These are phyloP conservation scores for Rubia tinctorum DNA, from an alignment of 305 asterid genomes.

Conservation along the genomic window DNA sequence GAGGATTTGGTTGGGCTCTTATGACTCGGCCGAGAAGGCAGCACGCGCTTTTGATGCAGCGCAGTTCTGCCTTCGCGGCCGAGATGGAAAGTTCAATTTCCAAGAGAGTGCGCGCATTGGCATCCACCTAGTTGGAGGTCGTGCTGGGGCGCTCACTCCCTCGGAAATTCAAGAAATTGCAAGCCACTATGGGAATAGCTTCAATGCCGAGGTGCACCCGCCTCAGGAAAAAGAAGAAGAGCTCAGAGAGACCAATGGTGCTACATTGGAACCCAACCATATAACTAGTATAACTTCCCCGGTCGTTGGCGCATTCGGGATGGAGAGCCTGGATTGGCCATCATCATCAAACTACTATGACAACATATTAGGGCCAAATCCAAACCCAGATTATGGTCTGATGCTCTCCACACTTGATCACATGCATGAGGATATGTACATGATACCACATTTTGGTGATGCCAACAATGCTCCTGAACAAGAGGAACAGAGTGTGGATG, in stretches of 20 bases:
- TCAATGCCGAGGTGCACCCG: slow-evolving; percentile 1
- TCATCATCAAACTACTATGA: slow-evolving; percentile 15
- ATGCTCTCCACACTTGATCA: slow-evolving; percentile 18
- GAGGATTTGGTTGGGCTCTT: slow-evolving; percentile 62
- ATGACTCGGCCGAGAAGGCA: slow-evolving; percentile 59
- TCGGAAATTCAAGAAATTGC: slow-evolving; percentile 51
- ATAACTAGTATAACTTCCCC: neutral
- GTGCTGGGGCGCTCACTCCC: slow-evolving; percentile 26
- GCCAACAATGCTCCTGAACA: neutral
- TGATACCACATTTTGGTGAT: slow-evolving; percentile 16
- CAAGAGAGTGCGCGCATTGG: slow-evolving; percentile 35
- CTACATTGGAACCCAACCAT: neutral
- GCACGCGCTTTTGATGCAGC: slow-evolving; percentile 74
- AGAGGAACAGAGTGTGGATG: neutral
- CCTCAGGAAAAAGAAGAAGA: neutral
- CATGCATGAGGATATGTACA: slow-evolving; percentile 25
- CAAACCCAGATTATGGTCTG: slow-evolving; percentile 16
- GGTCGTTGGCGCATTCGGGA: neutral
- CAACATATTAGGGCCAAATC: slow-evolving; percentile 10
- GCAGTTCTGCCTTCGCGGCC: slow-evolving; percentile 52
- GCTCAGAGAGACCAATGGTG: neutral
- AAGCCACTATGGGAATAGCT: slow-evolving; percentile 31
- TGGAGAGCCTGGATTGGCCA: slow-evolving; percentile 22
- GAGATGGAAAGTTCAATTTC: slow-evolving; percentile 46
- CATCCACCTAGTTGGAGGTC: slow-evolving; percentile 25